Conservation (phyloP, 306 rosid genomes). For the Trifolium dubium region DNA sequence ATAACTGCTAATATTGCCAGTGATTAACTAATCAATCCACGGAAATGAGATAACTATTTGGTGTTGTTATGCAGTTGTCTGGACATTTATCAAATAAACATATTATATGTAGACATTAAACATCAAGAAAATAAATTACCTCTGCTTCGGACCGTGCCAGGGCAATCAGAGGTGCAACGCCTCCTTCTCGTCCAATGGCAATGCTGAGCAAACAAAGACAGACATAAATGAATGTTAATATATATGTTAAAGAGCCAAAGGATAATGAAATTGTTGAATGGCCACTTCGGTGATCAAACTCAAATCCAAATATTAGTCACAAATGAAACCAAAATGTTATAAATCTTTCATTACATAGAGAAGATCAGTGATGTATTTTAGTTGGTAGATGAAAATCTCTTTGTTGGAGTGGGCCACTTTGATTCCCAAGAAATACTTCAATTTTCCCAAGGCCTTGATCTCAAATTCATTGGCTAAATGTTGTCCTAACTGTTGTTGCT, state of each 20-base stretch:
- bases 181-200: conserved; percentile 99
- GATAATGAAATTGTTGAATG: conserved; percentile 21
- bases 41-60: not conserved
- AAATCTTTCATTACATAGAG: conserved; percentile 15
- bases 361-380: no score
- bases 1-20: conserved; percentile 8
- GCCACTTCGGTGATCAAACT: conserved; percentile 14
- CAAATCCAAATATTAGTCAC: conserved; percentile 13
- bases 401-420: no score
- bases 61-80: conserved; percentile 24
- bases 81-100: conserved; percentile 25
- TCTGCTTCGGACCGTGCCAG: conserved; percentile 89
- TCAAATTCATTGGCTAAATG: no score
- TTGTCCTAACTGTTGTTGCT: no score
- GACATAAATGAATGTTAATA: conserved; percentile 34
- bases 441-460: no score
- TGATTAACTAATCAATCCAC: conserved; percentile 23
- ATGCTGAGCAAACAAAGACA: conserved; percentile 60
- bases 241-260: not conserved
- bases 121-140: conserved; percentile 56
- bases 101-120: conserved; percentile 14
- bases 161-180: conserved; percentile 97
- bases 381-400: no score
- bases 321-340: conserved; percentile 11
- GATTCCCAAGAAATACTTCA: no score